Conservation (phyloP, 352 stramenopile species). For the Pythium utonaiense region DNA sequence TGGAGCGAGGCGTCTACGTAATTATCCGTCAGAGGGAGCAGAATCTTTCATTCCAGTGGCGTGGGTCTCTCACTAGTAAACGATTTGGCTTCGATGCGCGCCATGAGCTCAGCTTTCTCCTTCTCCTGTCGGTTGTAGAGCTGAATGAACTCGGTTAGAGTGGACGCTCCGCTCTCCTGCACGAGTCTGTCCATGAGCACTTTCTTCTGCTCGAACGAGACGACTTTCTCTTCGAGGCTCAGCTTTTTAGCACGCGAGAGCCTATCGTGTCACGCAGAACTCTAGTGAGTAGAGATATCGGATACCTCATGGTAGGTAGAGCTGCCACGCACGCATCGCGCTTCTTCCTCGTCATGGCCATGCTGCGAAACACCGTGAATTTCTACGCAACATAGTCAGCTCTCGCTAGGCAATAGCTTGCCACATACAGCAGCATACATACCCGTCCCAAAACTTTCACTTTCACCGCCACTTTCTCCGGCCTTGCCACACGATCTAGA, state of each 20-base stretch:
- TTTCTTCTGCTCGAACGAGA: constrained; percentile 75
- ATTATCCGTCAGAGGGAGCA: too few relatives aligned
- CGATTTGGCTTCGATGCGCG: constrained; percentile 49
- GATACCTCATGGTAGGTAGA: too few relatives aligned
- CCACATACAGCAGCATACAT: constrained; percentile 2
- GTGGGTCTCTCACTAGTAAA: constrained; percentile 43
- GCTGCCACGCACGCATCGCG: constrained; percentile 25
- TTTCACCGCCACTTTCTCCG: constrained; percentile 35
- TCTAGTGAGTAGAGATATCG: too few relatives aligned
- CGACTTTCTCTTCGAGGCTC: constrained; percentile 56
- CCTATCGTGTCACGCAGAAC: constrained; percentile 14
- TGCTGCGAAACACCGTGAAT: constrained; percentile 29
- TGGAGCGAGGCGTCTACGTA: constrained; percentile 40
- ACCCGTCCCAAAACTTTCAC: constrained; percentile 27
- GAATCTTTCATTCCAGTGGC: too few relatives aligned
- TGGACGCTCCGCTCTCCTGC: constrained; percentile 41
- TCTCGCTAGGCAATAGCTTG: too few relatives aligned
- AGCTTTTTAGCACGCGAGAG: constrained; percentile 43
- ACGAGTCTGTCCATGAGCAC: constrained; percentile 54
- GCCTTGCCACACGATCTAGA: constrained; percentile 41
- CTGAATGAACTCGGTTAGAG: constrained; percentile 61
- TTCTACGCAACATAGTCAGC: constrained; percentile 7
- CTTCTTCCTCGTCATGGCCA: constrained; percentile 34
- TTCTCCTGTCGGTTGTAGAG: constrained; percentile 61
- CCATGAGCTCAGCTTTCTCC: constrained; percentile 46